Evolutionary conservation across 2,329 filamentous ascomycete genomes (phyloP).

Genomic region (Microsporum ferrugineum): DNA sequence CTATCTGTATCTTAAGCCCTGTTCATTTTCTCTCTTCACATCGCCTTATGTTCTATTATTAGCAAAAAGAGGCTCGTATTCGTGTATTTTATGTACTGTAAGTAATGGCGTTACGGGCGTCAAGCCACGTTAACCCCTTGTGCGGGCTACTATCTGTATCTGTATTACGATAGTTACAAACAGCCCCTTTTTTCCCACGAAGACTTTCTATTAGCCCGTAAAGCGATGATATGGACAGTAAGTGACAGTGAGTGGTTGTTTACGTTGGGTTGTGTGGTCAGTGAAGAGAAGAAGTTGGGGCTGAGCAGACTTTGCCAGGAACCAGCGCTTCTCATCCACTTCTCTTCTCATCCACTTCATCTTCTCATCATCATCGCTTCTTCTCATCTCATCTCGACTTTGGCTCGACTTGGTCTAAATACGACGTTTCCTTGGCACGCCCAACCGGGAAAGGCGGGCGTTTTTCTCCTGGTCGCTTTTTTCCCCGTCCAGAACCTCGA

Average conservation of each 20-base stretch:
- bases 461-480: not conserved
- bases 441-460: not conserved
- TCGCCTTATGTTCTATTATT: conserved; percentile 6
- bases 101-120: not conserved
- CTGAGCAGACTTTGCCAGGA: no score
- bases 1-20: not conserved
- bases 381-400: not conserved
- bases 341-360: not conserved
- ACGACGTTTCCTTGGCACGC: not conserved
- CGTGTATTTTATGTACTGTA: not conserved
- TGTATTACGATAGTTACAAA: not conserved
- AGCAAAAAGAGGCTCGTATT: not conserved
- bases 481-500: not conserved
- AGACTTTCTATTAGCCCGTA: not conserved
- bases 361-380: not conserved
- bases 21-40: conserved; percentile 3
- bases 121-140: not conserved
- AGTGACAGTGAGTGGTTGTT: no score
- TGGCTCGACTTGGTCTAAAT: not conserved
- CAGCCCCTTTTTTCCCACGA: not conserved
- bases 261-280: no score
- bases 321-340: not conserved
- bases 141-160: not conserved
- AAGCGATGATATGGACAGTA: no score
- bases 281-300: no score